Percentiles rank a stretch among this genome's conserved stretches.
phyloP scores from a whole-genome alignment of 2,329 filamentous ascomycete species.

The Tolypocladium pustulatum region DNA sequence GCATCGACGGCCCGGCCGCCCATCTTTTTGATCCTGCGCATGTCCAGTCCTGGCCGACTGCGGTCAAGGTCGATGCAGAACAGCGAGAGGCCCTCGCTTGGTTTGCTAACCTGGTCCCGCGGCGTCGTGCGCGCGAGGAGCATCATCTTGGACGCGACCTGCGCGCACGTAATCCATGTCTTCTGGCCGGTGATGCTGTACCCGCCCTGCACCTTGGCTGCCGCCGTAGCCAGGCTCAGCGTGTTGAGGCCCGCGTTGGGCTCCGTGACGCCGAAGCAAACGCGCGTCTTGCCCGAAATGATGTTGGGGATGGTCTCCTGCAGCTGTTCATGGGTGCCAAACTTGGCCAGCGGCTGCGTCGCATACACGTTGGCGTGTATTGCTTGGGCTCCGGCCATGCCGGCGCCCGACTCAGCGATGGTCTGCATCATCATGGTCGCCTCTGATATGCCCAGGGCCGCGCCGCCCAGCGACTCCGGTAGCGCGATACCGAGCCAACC shows the following conservation, averaged over 20 bases:
- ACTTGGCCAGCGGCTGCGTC: slow-evolving; percentile 64
- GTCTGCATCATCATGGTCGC: slow-evolving; percentile 84
- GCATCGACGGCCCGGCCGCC: slow-evolving; percentile 73
- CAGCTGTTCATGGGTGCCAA: slow-evolving; percentile 56
- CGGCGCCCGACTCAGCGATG: slow-evolving; percentile 66
- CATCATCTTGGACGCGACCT: slow-evolving; percentile 76
- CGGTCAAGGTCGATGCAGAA: slow-evolving; percentile 73
- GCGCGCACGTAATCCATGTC: slow-evolving; percentile 82
- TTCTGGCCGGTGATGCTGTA: slow-evolving; percentile 71
- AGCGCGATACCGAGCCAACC: slow-evolving; percentile 78
- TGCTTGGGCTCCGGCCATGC: slow-evolving; percentile 59
- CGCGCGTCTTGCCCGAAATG: slow-evolving; percentile 59
- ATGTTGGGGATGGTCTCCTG: slow-evolving; percentile 57
- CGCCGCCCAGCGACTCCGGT: slow-evolving; percentile 63
- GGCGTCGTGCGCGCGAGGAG: slow-evolving; percentile 68
- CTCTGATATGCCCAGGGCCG: slow-evolving; percentile 68
- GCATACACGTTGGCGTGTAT: slow-evolving; percentile 62
- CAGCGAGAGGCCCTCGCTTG: slow-evolving; percentile 65
- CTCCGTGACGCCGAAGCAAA: slow-evolving; percentile 80
- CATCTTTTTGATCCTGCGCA: slow-evolving; percentile 75
- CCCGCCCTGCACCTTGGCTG: slow-evolving; percentile 39
- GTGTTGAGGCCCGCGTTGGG: slow-evolving; percentile 74
- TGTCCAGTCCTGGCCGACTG: slow-evolving; percentile 44
- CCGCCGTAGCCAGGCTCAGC: slow-evolving; percentile 55
- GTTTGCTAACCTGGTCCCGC: slow-evolving; percentile 53